Evolutionary conservation across 805 yeast species (phyloP).

Genomic region (Saccharomycopsis microspora): DNA sequence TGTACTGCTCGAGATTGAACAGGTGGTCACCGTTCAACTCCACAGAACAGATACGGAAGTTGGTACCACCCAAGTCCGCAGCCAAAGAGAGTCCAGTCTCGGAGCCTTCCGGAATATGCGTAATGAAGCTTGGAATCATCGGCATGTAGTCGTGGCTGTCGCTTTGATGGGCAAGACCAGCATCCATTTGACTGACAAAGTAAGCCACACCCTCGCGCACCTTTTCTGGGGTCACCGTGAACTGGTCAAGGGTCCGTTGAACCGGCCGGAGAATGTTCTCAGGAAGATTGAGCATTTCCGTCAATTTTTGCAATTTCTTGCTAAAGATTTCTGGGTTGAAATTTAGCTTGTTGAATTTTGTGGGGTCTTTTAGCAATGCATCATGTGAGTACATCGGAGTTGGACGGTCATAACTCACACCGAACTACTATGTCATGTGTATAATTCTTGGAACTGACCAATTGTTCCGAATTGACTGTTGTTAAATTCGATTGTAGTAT

Average conservation of each 20-base stretch:
- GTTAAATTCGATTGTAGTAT: too few species aligned
- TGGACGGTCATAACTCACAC: too few species aligned
- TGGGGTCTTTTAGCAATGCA: too few species aligned
- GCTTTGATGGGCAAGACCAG: conserved; percentile 38
- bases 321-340: too few species aligned
- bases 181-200: conserved; percentile 50
- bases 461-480: too few species aligned
- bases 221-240: conserved; percentile 30
- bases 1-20: conserved; percentile 65
- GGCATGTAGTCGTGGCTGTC: conserved; percentile 39
- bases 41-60: conserved; percentile 90
- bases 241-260: conserved; percentile 29
- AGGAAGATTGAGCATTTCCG: not conserved
- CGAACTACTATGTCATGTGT: too few species aligned
- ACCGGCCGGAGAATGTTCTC: conserved; percentile 14
- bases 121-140: conserved; percentile 91
- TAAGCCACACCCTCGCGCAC: conserved; percentile 37
- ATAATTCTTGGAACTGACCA: too few species aligned
- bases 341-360: too few species aligned
- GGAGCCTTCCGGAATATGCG: conserved; percentile 73
- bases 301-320: too few species aligned
- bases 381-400: too few species aligned
- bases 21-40: conserved; percentile 65
- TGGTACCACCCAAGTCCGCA: conserved; percentile 94
- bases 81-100: conserved; percentile 80